These are phyloP conservation scores for Trypanosoma avium DNA, from an alignment of 208 protist genomes.

Conservation along the genomic window DNA sequence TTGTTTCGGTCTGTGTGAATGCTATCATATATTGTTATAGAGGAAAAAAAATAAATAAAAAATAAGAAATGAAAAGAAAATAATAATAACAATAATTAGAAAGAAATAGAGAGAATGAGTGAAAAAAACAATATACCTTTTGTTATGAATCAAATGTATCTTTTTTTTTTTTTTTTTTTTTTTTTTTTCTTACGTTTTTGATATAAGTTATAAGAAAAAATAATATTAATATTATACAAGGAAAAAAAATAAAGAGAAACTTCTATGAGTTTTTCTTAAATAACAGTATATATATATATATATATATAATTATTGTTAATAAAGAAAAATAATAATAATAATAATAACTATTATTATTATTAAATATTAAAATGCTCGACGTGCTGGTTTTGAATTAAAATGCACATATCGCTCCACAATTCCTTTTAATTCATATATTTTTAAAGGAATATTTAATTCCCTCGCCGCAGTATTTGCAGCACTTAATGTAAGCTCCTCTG, in stretches of 20 bases:
- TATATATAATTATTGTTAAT: not conserved
- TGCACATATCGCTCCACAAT: conserved; percentile 53
- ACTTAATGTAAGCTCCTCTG: conserved; percentile 49
- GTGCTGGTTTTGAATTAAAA: conserved; percentile 75
- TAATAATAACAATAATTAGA: conserved; percentile 11
- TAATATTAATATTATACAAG: no score
- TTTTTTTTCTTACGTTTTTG: no score
- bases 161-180: no score
- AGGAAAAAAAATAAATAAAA: not conserved
- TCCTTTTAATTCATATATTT: conserved; percentile 72
- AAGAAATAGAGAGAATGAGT: conserved; percentile 14
- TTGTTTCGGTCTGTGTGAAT: not conserved
- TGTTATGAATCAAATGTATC: no score
- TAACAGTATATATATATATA: no score
- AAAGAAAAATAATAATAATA: not conserved
- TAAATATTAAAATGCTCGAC: conserved; percentile 25
- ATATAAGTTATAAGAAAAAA: no score
- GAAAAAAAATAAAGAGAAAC: no score
- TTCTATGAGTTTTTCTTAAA: no score
- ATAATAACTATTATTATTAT: not conserved
- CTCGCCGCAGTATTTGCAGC: conserved; percentile 25
- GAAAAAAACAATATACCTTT: no score
- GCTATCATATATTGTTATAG: no score
- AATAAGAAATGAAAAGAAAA: not conserved
- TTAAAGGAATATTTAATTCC: no score